phyloP scores from a whole-genome alignment of 2,329 filamentous ascomycete genomes.

The Alternaria conjuncta region DNA sequence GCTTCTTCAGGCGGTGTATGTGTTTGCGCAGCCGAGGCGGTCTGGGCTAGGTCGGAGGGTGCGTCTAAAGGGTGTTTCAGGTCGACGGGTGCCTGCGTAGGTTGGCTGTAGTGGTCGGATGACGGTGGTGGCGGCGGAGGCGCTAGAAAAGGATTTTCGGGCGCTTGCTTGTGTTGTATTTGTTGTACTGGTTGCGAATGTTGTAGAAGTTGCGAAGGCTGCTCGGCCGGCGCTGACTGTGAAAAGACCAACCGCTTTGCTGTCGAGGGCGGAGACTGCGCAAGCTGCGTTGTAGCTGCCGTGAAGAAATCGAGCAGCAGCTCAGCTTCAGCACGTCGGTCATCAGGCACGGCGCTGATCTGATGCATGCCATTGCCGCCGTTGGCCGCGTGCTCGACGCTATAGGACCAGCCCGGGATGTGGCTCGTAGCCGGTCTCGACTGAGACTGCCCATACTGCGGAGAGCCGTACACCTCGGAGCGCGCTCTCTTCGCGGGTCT shows the following conservation, averaged over 20 bases:
- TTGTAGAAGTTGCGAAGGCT: neutral
- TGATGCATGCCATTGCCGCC: slow-evolving; percentile 42
- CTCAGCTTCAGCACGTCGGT: slow-evolving; percentile 54
- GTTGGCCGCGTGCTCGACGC: slow-evolving; percentile 49
- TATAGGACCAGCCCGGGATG: slow-evolving; percentile 48
- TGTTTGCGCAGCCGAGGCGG: slow-evolving; percentile 40
- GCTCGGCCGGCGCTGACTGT: slow-evolving; percentile 17
- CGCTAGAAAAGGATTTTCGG: slow-evolving; percentile 14
- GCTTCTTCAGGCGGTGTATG: slow-evolving; percentile 51
- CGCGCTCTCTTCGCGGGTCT: slow-evolving; percentile 66
- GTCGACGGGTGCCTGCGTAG: slow-evolving; percentile 20
- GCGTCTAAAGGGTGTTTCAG: slow-evolving; percentile 21
- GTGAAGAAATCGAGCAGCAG: slow-evolving; percentile 54
- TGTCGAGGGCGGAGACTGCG: slow-evolving; percentile 34
- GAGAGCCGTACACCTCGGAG: slow-evolving; percentile 61
- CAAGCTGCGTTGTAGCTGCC: slow-evolving; percentile 34
- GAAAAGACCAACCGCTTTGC: slow-evolving; percentile 40
- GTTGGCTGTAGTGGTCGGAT: slow-evolving; percentile 9
- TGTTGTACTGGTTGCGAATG: neutral
- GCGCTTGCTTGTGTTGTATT: slow-evolving; percentile 13
- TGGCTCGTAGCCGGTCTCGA: slow-evolving; percentile 58
- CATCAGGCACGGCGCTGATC: slow-evolving; percentile 39
- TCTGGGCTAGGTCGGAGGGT: slow-evolving; percentile 6
- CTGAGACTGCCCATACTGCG: slow-evolving; percentile 43
- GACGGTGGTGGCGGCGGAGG: slow-evolving; percentile 12